Base-by-base conservation (phyloP, 139 green algal genomes). In the Pedinophyceae sp. region DNA sequence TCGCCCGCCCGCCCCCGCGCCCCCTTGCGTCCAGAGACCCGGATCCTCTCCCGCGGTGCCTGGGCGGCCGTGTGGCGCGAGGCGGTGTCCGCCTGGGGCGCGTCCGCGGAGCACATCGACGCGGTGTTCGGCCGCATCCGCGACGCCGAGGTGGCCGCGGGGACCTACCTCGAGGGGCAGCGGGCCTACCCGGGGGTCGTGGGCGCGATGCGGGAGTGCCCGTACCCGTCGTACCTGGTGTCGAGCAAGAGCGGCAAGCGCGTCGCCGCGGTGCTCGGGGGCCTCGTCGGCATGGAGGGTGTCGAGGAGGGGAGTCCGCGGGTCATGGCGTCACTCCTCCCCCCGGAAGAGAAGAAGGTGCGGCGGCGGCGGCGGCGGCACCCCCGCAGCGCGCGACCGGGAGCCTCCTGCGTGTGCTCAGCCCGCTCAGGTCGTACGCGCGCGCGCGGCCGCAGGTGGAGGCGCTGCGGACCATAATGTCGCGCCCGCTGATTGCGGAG, bases 281-380 rank as follows among this genome's bases (percentile, higher is more conserved):
- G 56, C 18, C 38, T 55, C 19, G 63, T 87, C 43, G 55, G 54
- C 0, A 17, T 73, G 40, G 61, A 75, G 16, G 27, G n/a, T n/a
- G n/a, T 78, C 26, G 40, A 55, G 29, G 23, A 60, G 1, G 61
- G 67, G 48, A 65, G 50, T 3, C 78, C 78, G 1, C 58, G 74
- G 39, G 57, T 87, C 17, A 80, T 77, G 53, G 60, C 68, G 20
- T 58, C 49, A 0, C 69, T 87, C 13, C 59, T 84, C 3, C 78
- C 78, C 10, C 78, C 78, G 3, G 69, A 85, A 41, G 60, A 80
- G 30, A 65, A 62, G 17, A 88, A 88, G 55, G 69, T 62, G 1
- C 61, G 62, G n/a, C n/a, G n/a, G n/a, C n/a, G n/a, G n/a, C n/a
- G n/a, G n/a, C n/a, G n/a, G n/a, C n/a, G n/a, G n/a, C n/a, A n/a